Evolutionary conservation across 2,329 filamentous ascomycete genomes (phyloP).

Genomic region (Clarireedia homoeocarpa): DNA sequence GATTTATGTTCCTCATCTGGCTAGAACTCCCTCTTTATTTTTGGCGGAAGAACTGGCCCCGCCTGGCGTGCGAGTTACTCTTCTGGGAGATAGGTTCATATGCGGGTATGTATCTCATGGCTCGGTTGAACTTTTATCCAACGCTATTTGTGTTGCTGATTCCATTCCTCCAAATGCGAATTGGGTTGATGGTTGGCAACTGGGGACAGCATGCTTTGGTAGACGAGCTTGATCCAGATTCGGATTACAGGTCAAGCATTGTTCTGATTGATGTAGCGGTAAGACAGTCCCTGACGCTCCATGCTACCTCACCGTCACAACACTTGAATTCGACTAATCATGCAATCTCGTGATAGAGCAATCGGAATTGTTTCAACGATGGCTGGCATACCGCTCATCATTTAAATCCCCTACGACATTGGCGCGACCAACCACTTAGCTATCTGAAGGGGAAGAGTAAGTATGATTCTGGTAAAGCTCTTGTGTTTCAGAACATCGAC

Average conservation of each 20-base stretch:
- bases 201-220: constrained; percentile 82
- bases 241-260: constrained; percentile 71
- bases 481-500: constrained; percentile 76
- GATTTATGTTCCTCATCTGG: constrained; percentile 70
- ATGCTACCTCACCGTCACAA: background rate
- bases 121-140: constrained; percentile 37
- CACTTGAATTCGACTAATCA: constrained; percentile 8
- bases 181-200: constrained; percentile 74
- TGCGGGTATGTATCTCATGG: constrained; percentile 45
- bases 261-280: constrained; percentile 73
- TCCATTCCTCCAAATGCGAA: constrained; percentile 56
- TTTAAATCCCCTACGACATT: constrained; percentile 69
- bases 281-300: constrained; percentile 29
- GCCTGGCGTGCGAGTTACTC: constrained; percentile 45
- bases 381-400: constrained; percentile 79
- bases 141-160: constrained; percentile 59
- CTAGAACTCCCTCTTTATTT: constrained; percentile 71
- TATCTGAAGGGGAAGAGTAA: constrained; percentile 62
- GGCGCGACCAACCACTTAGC: constrained; percentile 69
- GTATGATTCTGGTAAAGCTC: constrained; percentile 58
- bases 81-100: constrained; percentile 57
- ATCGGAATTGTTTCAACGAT: constrained; percentile 76
- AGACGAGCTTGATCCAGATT: constrained; percentile 65
- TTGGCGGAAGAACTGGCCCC: constrained; percentile 48
- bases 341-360: constrained; percentile 45